phyloP scores from a whole-genome alignment of 1,284 basidiomycete species.

The Ganoderma leucocontextum region DNA sequence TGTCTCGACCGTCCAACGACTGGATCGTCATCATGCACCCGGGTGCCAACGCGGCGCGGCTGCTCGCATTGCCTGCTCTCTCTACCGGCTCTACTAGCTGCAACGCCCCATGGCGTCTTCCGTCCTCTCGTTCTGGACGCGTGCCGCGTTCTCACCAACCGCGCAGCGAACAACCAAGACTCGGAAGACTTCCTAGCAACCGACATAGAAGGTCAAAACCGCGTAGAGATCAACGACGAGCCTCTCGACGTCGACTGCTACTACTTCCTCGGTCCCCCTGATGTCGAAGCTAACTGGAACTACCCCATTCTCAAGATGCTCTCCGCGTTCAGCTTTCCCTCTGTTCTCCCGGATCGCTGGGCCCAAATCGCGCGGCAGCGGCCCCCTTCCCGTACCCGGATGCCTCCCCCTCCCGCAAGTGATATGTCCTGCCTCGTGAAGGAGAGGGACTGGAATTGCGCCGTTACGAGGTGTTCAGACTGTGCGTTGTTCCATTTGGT shows the following conservation, averaged over 20 bases:
- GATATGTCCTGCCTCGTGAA: neutral
- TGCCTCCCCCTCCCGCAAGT: neutral
- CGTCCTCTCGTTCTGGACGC: neutral
- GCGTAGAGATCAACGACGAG: no score
- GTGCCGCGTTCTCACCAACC: neutral
- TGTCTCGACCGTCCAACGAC: no score
- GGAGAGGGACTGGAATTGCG: neutral
- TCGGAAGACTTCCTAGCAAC: neutral
- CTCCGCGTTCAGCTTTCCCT: neutral
- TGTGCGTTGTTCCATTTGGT: neutral
- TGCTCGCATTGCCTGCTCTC: neutral
- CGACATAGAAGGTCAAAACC: neutral
- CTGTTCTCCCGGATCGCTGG: neutral
- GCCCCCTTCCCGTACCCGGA: neutral
- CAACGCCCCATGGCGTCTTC: neutral
- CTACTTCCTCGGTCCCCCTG: neutral
- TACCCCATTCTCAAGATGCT: neutral
- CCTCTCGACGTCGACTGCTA: no score
- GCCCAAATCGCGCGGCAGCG: neutral
- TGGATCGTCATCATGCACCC: neutral
- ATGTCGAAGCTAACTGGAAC: neutral
- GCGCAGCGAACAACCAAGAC: neutral
- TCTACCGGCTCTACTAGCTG: neutral
- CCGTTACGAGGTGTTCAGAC: neutral
- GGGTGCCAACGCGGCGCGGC: neutral